These are phyloP conservation scores for Rhododendron kiyosumense DNA, from an alignment of 148 eudicot species.

Conservation along the genomic window DNA sequence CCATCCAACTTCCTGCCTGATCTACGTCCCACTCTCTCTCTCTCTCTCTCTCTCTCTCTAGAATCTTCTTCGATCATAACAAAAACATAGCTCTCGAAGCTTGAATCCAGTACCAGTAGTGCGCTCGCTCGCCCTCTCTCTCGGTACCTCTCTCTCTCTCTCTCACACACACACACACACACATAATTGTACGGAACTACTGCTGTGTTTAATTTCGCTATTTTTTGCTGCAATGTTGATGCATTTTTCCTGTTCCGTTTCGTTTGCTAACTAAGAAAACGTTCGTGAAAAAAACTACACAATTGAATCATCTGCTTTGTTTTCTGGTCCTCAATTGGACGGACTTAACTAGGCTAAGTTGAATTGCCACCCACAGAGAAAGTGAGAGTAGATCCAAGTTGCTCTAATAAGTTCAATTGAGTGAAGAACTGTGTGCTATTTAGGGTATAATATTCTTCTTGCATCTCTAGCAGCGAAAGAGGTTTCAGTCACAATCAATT, in stretches of 20 bases:
- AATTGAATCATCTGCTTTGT: not conserved
- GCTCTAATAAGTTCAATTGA: not conserved
- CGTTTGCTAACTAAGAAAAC: not conserved
- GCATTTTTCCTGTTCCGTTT: not conserved
- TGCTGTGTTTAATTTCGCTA: not conserved
- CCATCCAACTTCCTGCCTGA: not conserved
- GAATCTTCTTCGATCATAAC: constrained; percentile 16
- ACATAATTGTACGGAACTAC: not conserved
- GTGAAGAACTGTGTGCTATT: not conserved
- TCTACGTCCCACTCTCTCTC: not conserved
- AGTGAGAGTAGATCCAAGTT: not conserved
- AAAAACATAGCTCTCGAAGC: not conserved
- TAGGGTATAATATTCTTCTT: not conserved
- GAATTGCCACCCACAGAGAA: not conserved
- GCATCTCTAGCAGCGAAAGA: not conserved
- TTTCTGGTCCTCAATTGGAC: not conserved
- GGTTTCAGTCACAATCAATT: not conserved
- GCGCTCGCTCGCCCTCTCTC: not conserved
- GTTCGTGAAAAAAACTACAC: too few relatives aligned
- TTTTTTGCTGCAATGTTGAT: not conserved
- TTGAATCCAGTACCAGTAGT: not conserved
- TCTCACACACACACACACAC: too few relatives aligned
- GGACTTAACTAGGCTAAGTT: not conserved
- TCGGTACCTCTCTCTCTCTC: not conserved
- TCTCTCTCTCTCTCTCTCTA: constrained; percentile 8